Evolutionary conservation across 1,284 basidiomycete species (phyloP).

Genomic region (Ceratobasidium theobromae): DNA sequence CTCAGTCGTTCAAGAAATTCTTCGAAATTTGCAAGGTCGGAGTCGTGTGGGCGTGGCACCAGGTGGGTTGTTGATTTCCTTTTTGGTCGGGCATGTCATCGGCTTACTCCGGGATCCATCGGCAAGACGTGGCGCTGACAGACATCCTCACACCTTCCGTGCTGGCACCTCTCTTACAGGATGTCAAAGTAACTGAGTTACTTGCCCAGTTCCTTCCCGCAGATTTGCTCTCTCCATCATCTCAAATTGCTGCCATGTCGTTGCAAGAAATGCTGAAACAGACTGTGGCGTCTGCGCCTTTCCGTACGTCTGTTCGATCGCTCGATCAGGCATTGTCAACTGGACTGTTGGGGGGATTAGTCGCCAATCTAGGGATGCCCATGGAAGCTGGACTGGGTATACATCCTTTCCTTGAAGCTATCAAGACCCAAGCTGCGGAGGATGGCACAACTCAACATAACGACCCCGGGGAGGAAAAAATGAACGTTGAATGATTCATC

Average conservation of each 20-base stretch:
- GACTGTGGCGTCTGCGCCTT: slow-evolving; percentile 59
- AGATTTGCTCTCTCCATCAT: slow-evolving; percentile 65
- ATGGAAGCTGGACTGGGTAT: slow-evolving; percentile 74
- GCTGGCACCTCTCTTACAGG: slow-evolving; percentile 61
- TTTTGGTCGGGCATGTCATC: not conserved
- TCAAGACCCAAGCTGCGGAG: slow-evolving; percentile 65
- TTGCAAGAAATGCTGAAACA: slow-evolving; percentile 55
- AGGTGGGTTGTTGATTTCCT: not conserved
- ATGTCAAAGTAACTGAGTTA: slow-evolving; percentile 60
- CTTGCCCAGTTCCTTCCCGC: slow-evolving; percentile 76
- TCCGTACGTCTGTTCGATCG: slow-evolving; percentile 61
- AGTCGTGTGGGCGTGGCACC: slow-evolving; percentile 10
- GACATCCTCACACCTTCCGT: slow-evolving; percentile 74
- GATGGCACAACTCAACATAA: not conserved
- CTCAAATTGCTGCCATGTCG: slow-evolving; percentile 41
- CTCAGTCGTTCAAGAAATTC: slow-evolving; percentile 22
- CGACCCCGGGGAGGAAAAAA: slow-evolving; percentile 29
- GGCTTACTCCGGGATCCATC: not conserved
- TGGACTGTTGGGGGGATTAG: slow-evolving; percentile 67
- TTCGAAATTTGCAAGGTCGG: slow-evolving; percentile 2
- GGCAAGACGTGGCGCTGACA: slow-evolving; percentile 60
- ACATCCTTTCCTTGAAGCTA: slow-evolving; percentile 68
- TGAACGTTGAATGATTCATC: slow-evolving; percentile 37
- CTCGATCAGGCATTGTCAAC: slow-evolving; percentile 77
- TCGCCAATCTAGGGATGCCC: slow-evolving; percentile 71